Evolutionary conservation across 371 early-diverging fungal genomes (phyloP).

Genomic region (Nematocida ironsii): DNA sequence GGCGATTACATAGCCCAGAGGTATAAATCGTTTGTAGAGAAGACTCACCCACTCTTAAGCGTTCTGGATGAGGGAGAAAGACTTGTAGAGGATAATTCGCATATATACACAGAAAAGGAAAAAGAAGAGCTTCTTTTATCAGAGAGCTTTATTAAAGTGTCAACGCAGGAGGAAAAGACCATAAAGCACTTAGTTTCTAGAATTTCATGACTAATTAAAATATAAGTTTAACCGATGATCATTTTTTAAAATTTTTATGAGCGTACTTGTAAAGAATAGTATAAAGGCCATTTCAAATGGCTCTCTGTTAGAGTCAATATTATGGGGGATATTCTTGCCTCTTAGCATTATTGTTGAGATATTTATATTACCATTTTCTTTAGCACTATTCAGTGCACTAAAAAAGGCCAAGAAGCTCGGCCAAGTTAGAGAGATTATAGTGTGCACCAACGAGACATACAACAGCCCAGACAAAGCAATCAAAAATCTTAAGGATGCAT

Average conservation of each 20-base stretch:
- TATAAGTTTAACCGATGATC: not conserved
- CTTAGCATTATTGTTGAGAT: constrained; percentile 6
- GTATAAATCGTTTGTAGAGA: not conserved
- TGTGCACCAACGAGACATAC: not conserved
- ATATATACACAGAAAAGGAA: constrained; percentile 15
- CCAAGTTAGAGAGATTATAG: not conserved
- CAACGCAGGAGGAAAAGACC: not conserved
- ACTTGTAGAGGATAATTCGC: not conserved
- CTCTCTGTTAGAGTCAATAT: not conserved
- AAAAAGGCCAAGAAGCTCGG: not conserved
- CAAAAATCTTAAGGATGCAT: not conserved
- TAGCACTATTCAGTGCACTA: not conserved
- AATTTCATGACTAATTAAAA: not conserved
- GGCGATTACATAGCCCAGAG: constrained; percentile 1
- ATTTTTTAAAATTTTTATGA: constrained; percentile 22
- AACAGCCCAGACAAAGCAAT: not conserved
- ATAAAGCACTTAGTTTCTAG: not conserved
- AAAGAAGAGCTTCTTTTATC: constrained; percentile 1
- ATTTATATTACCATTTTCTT: not conserved
- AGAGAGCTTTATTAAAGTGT: constrained; percentile 9
- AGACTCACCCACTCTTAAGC: not conserved
- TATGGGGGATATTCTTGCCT: not conserved
- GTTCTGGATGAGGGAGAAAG: not conserved
- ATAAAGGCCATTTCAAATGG: not conserved
- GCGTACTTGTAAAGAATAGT: not conserved